These are phyloP conservation scores for Annulohypoxylon nitens DNA, from an alignment of 495 filamentous ascomycete species.

Conservation along the genomic window DNA sequence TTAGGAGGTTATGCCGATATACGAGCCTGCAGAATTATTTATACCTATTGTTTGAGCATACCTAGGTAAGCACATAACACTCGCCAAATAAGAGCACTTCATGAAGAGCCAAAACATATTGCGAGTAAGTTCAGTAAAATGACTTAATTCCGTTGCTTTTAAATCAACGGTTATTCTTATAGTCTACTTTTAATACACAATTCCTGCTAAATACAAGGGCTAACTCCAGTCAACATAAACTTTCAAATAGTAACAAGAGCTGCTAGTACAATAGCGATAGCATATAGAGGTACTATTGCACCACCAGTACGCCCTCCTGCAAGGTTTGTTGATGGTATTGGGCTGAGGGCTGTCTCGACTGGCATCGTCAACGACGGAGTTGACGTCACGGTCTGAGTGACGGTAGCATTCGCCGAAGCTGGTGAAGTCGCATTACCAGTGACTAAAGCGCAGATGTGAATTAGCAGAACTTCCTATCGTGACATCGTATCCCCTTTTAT, in stretches of 20 bases:
- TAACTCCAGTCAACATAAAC: background rate
- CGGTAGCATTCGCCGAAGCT: background rate
- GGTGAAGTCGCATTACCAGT: background rate
- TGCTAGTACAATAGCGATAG: background rate
- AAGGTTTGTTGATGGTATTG: slow-evolving; percentile 4
- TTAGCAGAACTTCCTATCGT: background rate
- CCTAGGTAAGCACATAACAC: no score
- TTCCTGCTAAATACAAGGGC: background rate
- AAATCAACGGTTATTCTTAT: no score
- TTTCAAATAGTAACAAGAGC: background rate
- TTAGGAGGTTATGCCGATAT: no score
- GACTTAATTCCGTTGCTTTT: no score
- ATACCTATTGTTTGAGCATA: no score
- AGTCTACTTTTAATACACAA: background rate
- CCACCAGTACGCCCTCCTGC: background rate
- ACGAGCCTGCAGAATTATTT: no score
- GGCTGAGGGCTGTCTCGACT: slow-evolving; percentile 5
- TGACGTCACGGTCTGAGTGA: slow-evolving; percentile 6
- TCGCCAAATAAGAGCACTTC: no score
- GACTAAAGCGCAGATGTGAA: background rate
- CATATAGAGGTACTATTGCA: background rate
- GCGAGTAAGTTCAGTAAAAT: no score
- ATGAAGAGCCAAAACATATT: no score
- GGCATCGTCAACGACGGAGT: slow-evolving; percentile 1
- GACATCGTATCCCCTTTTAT: background rate